Conservation (phyloP, 2,329 filamentous ascomycete species). For the Alternaria brassicae region DNA sequence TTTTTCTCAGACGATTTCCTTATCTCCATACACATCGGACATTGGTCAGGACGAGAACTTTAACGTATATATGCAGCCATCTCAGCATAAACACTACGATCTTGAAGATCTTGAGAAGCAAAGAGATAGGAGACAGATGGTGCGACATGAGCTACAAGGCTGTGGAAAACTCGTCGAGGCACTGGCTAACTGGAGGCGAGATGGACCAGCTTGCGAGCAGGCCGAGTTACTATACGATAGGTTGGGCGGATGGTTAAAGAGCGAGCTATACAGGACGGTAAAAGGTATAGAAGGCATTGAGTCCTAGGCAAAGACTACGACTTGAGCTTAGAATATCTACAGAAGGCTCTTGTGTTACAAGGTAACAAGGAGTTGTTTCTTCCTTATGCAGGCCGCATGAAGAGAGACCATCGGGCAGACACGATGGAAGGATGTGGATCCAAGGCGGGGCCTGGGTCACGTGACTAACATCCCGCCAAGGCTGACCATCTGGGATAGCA, state of each 20-base stretch:
- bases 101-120: conserved; percentile 40
- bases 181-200: conserved; percentile 36
- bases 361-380: no score
- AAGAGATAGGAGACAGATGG: conserved; percentile 32
- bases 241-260: conserved; percentile 44
- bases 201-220: conserved; percentile 27
- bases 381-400: no score
- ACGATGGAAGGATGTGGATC: no score
- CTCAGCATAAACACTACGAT: conserved; percentile 37
- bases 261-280: conserved; percentile 39
- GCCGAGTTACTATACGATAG: conserved; percentile 42
- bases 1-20: conserved; percentile 27
- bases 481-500: no score
- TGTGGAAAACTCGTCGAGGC: conserved; percentile 40
- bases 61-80: conserved; percentile 32
- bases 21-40: conserved; percentile 11
- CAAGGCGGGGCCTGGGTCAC: no score
- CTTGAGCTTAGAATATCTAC: not conserved
- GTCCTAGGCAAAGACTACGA: not conserved
- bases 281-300: conserved; percentile 22
- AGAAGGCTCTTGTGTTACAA: not conserved
- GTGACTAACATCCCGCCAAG: no score
- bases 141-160: conserved; percentile 40
- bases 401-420: no score
- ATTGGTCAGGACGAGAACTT: conserved; percentile 23